Percentiles rank a stretch among this genome's conserved stretches.
Conservation (phyloP, 2,329 filamentous ascomycete species). For the Helminthosporium solani region DNA sequence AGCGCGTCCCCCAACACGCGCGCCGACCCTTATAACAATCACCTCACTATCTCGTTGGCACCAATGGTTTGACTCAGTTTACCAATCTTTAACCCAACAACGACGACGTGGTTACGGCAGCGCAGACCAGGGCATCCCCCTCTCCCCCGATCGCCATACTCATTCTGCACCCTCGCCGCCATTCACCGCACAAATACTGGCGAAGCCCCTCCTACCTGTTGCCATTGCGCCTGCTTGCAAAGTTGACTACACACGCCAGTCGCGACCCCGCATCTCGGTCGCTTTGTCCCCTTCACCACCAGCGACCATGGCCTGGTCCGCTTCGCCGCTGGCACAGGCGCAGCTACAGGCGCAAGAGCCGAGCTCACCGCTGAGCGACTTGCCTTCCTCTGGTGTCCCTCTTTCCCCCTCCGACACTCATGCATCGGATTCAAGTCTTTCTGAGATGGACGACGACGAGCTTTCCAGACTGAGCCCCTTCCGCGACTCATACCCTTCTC, state of each 20-base stretch:
- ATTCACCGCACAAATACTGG: neutral
- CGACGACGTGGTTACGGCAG: slow-evolving; percentile 16
- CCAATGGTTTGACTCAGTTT: slow-evolving; percentile 27
- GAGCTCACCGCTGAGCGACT: slow-evolving; percentile 46
- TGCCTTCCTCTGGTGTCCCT: slow-evolving; percentile 34
- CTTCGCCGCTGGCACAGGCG: slow-evolving; percentile 15
- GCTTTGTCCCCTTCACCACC: neutral
- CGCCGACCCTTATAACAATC: slow-evolving; percentile 13
- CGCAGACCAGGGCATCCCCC: neutral
- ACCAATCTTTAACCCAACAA: slow-evolving; percentile 13
- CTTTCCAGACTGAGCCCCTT: slow-evolving; percentile 37
- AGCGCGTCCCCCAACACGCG: slow-evolving; percentile 27
- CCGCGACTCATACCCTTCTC: slow-evolving; percentile 37
- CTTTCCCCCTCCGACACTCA: slow-evolving; percentile 2
- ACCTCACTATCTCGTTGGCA: slow-evolving; percentile 15
- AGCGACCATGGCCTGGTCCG: slow-evolving; percentile 1
- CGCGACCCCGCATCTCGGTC: neutral
- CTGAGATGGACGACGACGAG: slow-evolving; percentile 26
- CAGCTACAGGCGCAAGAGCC: slow-evolving; percentile 13
- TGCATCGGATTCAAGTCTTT: slow-evolving; percentile 37
- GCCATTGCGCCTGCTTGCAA: neutral
- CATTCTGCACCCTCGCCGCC: neutral
- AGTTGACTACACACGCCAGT: neutral
- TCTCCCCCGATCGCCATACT: neutral
- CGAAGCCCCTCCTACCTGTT: neutral